Evolutionary conservation across 2,329 filamentous ascomycete species (phyloP), one percentile per base, ranked within the genome.

Genomic region (Colletotrichum magnum): DNA sequence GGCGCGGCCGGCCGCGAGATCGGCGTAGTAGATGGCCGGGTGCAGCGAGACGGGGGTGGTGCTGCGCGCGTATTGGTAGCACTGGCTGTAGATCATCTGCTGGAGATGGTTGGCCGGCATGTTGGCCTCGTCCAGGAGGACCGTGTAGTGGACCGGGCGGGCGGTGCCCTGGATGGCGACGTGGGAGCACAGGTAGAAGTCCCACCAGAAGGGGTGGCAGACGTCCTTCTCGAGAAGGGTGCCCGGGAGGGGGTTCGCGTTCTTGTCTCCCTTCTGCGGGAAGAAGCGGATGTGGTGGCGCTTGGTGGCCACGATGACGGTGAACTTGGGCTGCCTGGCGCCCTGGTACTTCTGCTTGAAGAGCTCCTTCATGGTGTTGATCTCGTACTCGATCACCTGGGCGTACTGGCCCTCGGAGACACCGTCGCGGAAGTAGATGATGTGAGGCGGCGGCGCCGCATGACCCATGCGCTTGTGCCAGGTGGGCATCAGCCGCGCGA

Each of bases 271-370:
- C 66, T 88, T 85, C 18, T 79, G 81, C 0, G 83, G 79, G 83
- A 98, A 98, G 79, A 97, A 94, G 16, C 96, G 93, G 61, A 97
- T 90, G 75, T 98, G 95, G 74, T 99, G 96, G 3, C 96, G 92
- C 86, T 99, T 99, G 1, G 93, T 95, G 1, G 93, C 95, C 53
- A 98, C 88, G 48, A 97, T 89, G 12, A 97, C 94, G 0, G 94
- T 94, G 75, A 98, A 91, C 77, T 93, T 93, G 3, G 93, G 83
- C 26, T 41, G 51, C 52, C 48, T 68, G 10, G 64, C 62, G 2
- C 53, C 58, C 2, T 75, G 77, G 4, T 78, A 77, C 3, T 78
- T 74, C 6, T 85, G 78, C 39, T 75, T 74, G 73, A 94, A 87
- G 28, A 84, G 82, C 0, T 83, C 78, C 80, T 92, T 93, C 80